Conservation (phyloP, 2,329 filamentous ascomycete species). For the Keithomyces neogunnii region DNA sequence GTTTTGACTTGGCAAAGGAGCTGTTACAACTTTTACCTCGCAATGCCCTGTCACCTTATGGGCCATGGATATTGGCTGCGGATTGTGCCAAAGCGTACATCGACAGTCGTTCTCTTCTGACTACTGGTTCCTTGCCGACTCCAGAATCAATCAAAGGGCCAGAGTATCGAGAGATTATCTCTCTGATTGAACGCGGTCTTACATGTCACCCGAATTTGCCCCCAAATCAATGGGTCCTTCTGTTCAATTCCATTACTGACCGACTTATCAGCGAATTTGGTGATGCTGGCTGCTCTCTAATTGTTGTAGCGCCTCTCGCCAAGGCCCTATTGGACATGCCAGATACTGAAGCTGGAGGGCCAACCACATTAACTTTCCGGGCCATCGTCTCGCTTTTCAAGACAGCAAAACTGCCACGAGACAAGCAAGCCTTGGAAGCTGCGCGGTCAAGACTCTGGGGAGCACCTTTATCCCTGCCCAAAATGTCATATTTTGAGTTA, state of each 20-base stretch:
- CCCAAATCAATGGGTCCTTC: slow-evolving; percentile 36
- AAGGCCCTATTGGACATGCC: slow-evolving; percentile 37
- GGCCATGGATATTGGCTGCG: slow-evolving; percentile 43
- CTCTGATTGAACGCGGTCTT: slow-evolving; percentile 57
- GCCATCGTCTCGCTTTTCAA: slow-evolving; percentile 29
- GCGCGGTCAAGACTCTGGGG: slow-evolving; percentile 58
- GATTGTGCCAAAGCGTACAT: slow-evolving; percentile 35
- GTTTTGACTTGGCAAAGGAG: slow-evolving; percentile 39
- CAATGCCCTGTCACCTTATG: slow-evolving; percentile 36
- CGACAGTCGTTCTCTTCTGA: slow-evolving; percentile 16
- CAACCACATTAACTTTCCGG: slow-evolving; percentile 23
- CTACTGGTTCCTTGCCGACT: not conserved
- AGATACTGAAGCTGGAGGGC: slow-evolving; percentile 3
- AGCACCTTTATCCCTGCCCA: slow-evolving; percentile 17
- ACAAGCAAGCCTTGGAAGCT: slow-evolving; percentile 55
- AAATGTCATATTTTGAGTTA: slow-evolving; percentile 47
- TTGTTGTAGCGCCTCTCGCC: slow-evolving; percentile 63
- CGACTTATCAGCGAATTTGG: slow-evolving; percentile 56
- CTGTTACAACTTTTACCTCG: slow-evolving; percentile 41
- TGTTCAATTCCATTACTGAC: slow-evolving; percentile 49
- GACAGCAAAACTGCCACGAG: slow-evolving; percentile 45
- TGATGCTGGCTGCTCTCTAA: slow-evolving; percentile 56
- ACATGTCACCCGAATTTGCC: slow-evolving; percentile 39
- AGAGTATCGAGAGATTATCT: slow-evolving; percentile 62
- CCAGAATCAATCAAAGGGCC: slow-evolving; percentile 47